Conservation (phyloP, 768 basidiomycete genomes). For the Hygrophoropsis aurantiaca region DNA sequence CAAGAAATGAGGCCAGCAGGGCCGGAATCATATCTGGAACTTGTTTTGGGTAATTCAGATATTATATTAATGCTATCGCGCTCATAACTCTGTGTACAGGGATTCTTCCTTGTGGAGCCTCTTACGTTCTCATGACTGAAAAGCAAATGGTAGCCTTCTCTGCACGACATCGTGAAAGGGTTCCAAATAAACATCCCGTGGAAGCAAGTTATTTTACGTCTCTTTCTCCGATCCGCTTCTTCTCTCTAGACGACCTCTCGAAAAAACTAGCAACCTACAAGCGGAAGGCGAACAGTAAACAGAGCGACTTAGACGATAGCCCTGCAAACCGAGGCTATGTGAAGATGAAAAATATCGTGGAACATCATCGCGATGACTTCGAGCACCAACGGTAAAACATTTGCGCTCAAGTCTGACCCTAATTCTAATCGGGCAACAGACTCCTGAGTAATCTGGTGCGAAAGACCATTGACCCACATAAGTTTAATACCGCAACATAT, state of each 20-base stretch:
- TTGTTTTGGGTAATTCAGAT: constrained; percentile 39
- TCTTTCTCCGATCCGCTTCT: constrained; percentile 48
- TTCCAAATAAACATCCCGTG: constrained; percentile 12
- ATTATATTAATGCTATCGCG: neutral
- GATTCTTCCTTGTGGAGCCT: constrained; percentile 41
- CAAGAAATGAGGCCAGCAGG: constrained; percentile 29
- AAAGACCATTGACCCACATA: no score
- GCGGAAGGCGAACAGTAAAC: constrained; percentile 37
- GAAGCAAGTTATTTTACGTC: constrained; percentile 37
- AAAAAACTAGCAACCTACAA: constrained; percentile 40
- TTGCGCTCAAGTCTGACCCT: constrained; percentile 13
- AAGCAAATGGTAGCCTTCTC: constrained; percentile 29
- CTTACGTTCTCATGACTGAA: constrained; percentile 42
- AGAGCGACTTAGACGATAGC: constrained; percentile 37
- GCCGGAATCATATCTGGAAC: constrained; percentile 33
- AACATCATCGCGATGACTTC: constrained; percentile 38
- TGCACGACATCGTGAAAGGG: constrained; percentile 11
- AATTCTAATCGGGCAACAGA: constrained; percentile 17
- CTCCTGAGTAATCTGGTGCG: constrained; percentile 33
- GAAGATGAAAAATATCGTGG: constrained; percentile 14
- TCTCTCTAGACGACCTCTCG: constrained; percentile 25
- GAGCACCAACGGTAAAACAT: constrained; percentile 52
- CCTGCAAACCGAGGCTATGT: constrained; percentile 41
- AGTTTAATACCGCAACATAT: no score
- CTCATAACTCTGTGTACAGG: constrained; percentile 28